phyloP scores from a whole-genome alignment of 2,329 filamentous ascomycete genomes.

The Lecanosticta acicola region DNA sequence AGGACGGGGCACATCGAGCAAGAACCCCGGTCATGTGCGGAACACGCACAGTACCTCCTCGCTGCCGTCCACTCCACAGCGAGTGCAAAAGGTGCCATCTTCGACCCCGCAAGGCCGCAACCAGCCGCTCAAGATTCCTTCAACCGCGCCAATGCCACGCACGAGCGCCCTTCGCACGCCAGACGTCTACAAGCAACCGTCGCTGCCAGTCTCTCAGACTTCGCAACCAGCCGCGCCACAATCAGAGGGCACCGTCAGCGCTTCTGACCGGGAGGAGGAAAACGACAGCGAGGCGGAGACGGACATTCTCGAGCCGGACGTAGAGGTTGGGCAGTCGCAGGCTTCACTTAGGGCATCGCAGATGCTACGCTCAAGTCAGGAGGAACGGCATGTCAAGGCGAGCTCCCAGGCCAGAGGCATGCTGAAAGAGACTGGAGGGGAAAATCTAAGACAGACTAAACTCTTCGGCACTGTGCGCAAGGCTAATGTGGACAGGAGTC shows the following conservation, averaged over 20 bases:
- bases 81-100: constrained; percentile 51
- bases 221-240: constrained; percentile 11
- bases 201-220: constrained; percentile 17
- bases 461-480: constrained; percentile 60
- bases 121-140: constrained; percentile 32
- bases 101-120: constrained; percentile 24
- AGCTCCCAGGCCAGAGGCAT: constrained; percentile 36
- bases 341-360: constrained; percentile 73
- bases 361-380: constrained; percentile 45
- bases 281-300: constrained; percentile 50
- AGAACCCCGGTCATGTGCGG: constrained; percentile 59
- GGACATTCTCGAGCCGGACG: constrained; percentile 53
- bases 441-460: constrained; percentile 52
- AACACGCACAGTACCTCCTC: constrained; percentile 81
- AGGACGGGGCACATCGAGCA: constrained; percentile 52
- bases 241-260: constrained; percentile 67
- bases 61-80: constrained; percentile 67
- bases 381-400: constrained; percentile 33
- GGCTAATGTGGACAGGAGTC: constrained; percentile 37
- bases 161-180: constrained; percentile 38
- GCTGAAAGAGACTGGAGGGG: constrained; percentile 13
- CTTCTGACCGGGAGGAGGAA: constrained; percentile 53
- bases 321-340: constrained; percentile 65
- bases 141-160: constrained; percentile 48
- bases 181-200: constrained; percentile 23